phyloP scores from a whole-genome alignment of 352 stramenopile genomes.

The Phytopythium montanum region DNA sequence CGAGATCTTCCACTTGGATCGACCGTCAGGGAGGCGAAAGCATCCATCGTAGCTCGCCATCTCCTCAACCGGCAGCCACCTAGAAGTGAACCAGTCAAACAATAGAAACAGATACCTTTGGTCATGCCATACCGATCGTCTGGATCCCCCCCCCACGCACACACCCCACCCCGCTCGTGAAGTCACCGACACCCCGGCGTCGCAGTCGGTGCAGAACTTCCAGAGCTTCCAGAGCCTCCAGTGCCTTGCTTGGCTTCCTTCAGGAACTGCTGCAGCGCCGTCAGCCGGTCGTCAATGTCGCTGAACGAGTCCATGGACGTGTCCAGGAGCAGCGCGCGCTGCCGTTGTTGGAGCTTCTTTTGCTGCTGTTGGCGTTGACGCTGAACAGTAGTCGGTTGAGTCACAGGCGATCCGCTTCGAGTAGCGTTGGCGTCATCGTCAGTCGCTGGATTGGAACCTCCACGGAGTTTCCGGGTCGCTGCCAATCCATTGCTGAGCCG shows the following conservation, averaged over 20 bases:
- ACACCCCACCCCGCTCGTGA: too few species aligned
- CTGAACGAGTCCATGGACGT: slow-evolving; percentile 78
- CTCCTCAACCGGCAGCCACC: background rate
- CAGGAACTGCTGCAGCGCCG: slow-evolving; percentile 78
- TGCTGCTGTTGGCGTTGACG: slow-evolving; percentile 8
- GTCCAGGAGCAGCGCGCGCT: slow-evolving; percentile 39
- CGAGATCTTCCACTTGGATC: background rate
- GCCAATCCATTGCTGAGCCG: background rate
- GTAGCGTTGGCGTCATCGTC: background rate
- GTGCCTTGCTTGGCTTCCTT: slow-evolving; percentile 69
- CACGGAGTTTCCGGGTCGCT: background rate
- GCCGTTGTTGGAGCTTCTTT: slow-evolving; percentile 12
- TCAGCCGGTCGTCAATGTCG: slow-evolving; percentile 83
- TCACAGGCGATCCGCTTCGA: background rate
- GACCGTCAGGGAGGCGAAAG: background rate
- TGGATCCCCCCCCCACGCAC: too few species aligned
- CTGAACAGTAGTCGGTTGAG: background rate
- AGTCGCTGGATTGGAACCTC: background rate
- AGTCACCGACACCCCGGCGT: background rate
- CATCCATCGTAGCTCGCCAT: background rate
- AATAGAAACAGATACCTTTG: slow-evolving; percentile 3
- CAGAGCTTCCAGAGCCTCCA: background rate
- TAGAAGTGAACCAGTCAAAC: background rate
- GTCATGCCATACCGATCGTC: background rate
- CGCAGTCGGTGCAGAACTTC: background rate